phyloP scores from a whole-genome alignment of 805 yeast species.

The Spathaspora arborariae region DNA sequence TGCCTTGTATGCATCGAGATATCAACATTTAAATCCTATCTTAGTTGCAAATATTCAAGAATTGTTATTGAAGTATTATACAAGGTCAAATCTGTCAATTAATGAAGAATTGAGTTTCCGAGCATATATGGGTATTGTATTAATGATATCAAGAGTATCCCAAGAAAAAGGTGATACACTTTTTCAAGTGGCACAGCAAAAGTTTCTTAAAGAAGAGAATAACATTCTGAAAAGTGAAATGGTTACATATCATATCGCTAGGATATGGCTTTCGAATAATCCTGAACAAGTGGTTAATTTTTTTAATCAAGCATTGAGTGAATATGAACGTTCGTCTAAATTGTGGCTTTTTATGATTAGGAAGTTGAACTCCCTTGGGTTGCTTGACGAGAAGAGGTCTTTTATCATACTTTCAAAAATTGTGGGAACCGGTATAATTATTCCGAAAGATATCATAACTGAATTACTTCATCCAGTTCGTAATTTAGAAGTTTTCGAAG shows the following conservation, averaged over 20 bases:
- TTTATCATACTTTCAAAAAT: slow-evolving; percentile 24
- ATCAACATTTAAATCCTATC: neutral
- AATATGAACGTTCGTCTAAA: slow-evolving; percentile 21
- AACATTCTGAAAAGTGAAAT: slow-evolving; percentile 14
- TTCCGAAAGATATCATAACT: slow-evolving; percentile 31
- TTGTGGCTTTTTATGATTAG: slow-evolving; percentile 35
- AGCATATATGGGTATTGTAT: slow-evolving; percentile 36
- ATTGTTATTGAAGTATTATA: slow-evolving; percentile 17
- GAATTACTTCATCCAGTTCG: slow-evolving; percentile 27
- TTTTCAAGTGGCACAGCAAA: slow-evolving; percentile 22
- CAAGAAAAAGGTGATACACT: slow-evolving; percentile 23
- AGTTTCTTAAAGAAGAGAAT: slow-evolving; percentile 10
- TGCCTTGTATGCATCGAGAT: slow-evolving; percentile 13
- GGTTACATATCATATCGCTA: slow-evolving; percentile 20
- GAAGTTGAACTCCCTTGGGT: slow-evolving; percentile 28
- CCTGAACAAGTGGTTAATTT: slow-evolving; percentile 33
- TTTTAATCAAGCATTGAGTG: slow-evolving; percentile 28
- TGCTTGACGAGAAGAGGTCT: slow-evolving; percentile 27
- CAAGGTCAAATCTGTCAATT: slow-evolving; percentile 8
- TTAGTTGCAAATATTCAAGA: slow-evolving; percentile 22
- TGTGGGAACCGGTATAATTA: slow-evolving; percentile 18
- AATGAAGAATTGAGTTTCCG: slow-evolving; percentile 19
- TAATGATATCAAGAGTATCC: slow-evolving; percentile 24
- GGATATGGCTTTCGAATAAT: slow-evolving; percentile 23
- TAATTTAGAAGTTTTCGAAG: slow-evolving; percentile 14